Percentiles rank a stretch among this genome's conserved stretches.
Conservation (phyloP, 1,284 basidiomycete genomes). For the Ceratobasidium papillatum region DNA sequence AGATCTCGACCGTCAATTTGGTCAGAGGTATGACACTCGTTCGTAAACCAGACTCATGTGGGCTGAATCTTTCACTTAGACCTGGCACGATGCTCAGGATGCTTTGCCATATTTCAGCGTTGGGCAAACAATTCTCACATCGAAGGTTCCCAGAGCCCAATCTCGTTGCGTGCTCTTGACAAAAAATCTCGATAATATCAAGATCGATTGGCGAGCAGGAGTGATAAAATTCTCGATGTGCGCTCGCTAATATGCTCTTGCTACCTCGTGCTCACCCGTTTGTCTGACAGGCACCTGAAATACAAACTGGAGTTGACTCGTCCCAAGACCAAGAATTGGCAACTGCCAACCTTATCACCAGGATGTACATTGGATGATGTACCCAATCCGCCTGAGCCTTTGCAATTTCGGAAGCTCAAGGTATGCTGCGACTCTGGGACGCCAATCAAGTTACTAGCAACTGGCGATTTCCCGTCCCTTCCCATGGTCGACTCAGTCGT, state of each 20-base stretch:
- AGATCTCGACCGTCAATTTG: conserved; percentile 1
- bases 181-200: conserved; percentile 9
- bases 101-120: conserved; percentile 30
- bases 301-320: conserved; percentile 26
- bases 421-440: conserved; percentile 10
- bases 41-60: not conserved
- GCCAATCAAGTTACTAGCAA: conserved; percentile 24
- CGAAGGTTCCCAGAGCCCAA: conserved; percentile 21
- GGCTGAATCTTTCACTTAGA: not conserved
- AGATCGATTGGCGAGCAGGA: conserved; percentile 5
- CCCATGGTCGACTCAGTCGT: not conserved
- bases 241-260: not conserved
- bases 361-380: not conserved
- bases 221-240: conserved; percentile 17
- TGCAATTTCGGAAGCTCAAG: conserved; percentile 28
- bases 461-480: conserved; percentile 32
- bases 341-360: not conserved
- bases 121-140: conserved; percentile 31
- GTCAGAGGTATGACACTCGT: conserved; percentile 8
- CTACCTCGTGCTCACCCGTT: not conserved
- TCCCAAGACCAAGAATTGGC: conserved; percentile 1
- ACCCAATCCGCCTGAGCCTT: not conserved
- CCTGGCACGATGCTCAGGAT: conserved; percentile 29
- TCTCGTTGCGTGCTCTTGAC: conserved; percentile 23
- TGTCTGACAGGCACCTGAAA: not conserved